These are phyloP conservation scores for Fistulifera pelliculosa DNA, from an alignment of 108 stramenopile genomes.

Conservation along the genomic window DNA sequence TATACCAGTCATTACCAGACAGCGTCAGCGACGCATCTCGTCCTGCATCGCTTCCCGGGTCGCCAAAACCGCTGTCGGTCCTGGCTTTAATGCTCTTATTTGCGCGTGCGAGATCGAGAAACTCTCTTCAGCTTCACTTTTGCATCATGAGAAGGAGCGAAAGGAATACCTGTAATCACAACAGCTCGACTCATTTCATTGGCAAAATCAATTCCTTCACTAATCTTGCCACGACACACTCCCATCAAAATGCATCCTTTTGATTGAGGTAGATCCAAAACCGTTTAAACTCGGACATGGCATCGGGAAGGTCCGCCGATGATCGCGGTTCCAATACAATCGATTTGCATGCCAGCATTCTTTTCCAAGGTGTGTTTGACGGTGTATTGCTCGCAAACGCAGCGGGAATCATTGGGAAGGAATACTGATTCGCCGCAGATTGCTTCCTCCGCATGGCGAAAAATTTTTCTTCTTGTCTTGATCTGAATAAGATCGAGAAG, in stretches of 20 bases:
- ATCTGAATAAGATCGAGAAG: conserved; percentile 9
- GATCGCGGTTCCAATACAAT: conserved; percentile 79
- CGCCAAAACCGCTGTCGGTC: conserved; percentile 61
- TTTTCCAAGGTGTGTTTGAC: conserved; percentile 59
- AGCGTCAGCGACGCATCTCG: conserved; percentile 16
- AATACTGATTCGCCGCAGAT: conserved; percentile 24
- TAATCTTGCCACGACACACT: conserved; percentile 91
- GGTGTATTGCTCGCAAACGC: conserved; percentile 21
- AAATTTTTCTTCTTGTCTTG: conserved; percentile 16
- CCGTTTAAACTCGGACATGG: conserved; percentile 84
- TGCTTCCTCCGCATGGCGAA: conserved; percentile 36
- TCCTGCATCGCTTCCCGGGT: conserved; percentile 1
- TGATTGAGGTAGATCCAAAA: conserved; percentile 51
- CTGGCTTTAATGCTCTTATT: conserved; percentile 29
- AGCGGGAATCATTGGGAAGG: conserved; percentile 32
- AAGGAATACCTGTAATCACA: conserved; percentile 96
- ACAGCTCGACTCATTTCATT: conserved; percentile 91
- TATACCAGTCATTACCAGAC: conserved; percentile 95
- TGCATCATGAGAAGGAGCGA: conserved; percentile 89
- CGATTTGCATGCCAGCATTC: conserved; percentile 55
- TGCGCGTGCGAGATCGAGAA: conserved; percentile 70
- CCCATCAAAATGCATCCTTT: conserved; percentile 88
- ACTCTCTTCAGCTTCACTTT: conserved; percentile 92
- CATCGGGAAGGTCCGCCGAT: conserved; percentile 69
- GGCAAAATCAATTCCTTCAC: conserved; percentile 90